Conservation (phyloP, 2,329 filamentous ascomycete genomes). For the Hymenoscyphus fraxineus region DNA sequence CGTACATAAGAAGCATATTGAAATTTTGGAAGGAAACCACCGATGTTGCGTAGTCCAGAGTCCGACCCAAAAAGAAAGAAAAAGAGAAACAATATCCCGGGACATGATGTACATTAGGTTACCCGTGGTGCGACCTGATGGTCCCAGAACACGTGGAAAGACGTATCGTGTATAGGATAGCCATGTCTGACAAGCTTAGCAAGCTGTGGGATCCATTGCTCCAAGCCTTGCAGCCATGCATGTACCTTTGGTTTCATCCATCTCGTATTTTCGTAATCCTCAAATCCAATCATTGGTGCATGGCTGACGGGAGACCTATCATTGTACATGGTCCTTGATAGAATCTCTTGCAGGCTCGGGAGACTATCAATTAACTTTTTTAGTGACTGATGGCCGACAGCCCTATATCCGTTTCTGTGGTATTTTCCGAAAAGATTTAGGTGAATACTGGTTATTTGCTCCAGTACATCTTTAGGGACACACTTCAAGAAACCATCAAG, state of each 20-base stretch:
- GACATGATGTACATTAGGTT: no score
- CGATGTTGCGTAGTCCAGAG: no score
- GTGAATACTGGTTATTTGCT: neutral
- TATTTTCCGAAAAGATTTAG: neutral
- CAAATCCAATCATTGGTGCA: neutral
- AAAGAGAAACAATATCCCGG: neutral
- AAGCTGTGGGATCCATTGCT: neutral
- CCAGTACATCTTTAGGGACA: neutral
- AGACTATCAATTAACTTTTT: neutral
- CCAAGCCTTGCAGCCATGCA: neutral
- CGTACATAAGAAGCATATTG: no score
- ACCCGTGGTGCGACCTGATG: neutral
- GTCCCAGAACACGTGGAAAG: neutral
- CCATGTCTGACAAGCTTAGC: neutral
- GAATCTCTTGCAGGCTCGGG: neutral
- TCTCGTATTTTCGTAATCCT: neutral
- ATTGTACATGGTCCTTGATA: neutral
- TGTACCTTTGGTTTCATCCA: neutral
- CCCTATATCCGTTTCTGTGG: no score
- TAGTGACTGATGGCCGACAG: neutral
- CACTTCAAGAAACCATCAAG: neutral
- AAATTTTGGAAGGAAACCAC: no score
- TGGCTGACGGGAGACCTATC: neutral
- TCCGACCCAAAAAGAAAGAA: neutral
- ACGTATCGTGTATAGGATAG: neutral